These are phyloP conservation scores for Alloteropsis semialata DNA, from an alignment of 176 grass and related monocot genomes.

Conservation along the genomic window DNA sequence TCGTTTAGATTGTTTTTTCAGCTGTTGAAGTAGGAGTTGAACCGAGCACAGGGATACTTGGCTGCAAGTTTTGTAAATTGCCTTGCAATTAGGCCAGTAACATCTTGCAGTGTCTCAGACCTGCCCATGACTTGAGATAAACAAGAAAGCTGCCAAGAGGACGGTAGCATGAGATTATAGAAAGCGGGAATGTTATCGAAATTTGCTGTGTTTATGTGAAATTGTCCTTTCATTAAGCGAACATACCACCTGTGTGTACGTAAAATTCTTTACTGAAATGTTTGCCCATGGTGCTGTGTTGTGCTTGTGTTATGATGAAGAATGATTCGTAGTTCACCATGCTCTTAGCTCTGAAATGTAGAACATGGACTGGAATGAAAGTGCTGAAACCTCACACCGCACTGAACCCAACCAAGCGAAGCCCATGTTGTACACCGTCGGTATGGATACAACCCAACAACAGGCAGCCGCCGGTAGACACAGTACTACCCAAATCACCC, in stretches of 20 bases:
- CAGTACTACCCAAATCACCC: too few relatives aligned
- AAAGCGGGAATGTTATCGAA: neutral
- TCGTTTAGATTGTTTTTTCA: neutral
- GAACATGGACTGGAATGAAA: neutral
- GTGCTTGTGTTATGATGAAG: neutral
- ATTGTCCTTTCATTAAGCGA: neutral
- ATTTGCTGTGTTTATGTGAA: neutral
- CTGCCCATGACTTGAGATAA: slow-evolving; percentile 17
- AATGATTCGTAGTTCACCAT: neutral
- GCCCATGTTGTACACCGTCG: neutral
- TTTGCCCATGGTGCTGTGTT: neutral
- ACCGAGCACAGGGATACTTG: neutral
- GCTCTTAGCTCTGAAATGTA: neutral
- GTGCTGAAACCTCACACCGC: neutral
- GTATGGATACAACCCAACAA: too few relatives aligned
- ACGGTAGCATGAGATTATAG: slow-evolving; percentile 28
- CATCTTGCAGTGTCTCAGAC: slow-evolving; percentile 3
- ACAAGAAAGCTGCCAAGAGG: neutral
- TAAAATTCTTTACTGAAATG: neutral
- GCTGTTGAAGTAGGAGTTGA: neutral
- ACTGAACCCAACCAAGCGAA: neutral
- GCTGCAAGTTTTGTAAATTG: slow-evolving; percentile 44
- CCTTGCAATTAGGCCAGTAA: slow-evolving; percentile 7
- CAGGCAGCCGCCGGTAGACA: too few relatives aligned
- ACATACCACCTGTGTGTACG: neutral